These are phyloP conservation scores for Raphanus sativus DNA, from an alignment of 345 rosid genomes.

Conservation along the genomic window DNA sequence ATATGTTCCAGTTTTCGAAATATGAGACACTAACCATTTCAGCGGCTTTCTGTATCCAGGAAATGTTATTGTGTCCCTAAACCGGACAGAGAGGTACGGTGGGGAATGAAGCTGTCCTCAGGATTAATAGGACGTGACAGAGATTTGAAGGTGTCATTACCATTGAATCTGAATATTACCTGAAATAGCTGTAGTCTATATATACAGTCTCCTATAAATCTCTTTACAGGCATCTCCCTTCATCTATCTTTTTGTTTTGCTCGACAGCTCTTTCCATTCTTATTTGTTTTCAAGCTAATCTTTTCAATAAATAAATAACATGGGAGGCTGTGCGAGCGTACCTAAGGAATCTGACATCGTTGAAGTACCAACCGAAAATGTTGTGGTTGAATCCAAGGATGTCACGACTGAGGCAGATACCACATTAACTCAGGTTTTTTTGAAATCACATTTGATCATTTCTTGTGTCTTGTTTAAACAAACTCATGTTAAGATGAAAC, in stretches of 20 bases:
- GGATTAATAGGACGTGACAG: constrained; percentile 16
- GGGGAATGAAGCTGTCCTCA: constrained; percentile 10
- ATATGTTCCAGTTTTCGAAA: not conserved
- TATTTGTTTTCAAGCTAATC: not conserved
- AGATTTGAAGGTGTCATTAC: constrained; percentile 11
- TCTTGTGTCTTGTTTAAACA: not conserved
- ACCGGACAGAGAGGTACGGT: constrained; percentile 23
- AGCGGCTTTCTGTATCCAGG: not conserved
- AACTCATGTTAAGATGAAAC: not conserved
- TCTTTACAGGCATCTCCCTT: not conserved
- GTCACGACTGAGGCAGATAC: constrained; percentile 19
- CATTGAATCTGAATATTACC: constrained; percentile 10
- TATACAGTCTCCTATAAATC: not conserved
- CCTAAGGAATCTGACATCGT: constrained; percentile 41
- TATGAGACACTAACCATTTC: constrained; percentile 14
- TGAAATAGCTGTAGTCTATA: constrained; percentile 17
- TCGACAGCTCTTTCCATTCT: constrained; percentile 25
- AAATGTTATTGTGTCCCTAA: constrained; percentile 1
- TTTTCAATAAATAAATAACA: constrained; percentile 1
- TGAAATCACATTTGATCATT: constrained; percentile 12
- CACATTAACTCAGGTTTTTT: constrained; percentile 26
- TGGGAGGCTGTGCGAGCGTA: constrained; percentile 42
- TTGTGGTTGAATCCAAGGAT: constrained; percentile 26
- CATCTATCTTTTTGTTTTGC: not conserved
- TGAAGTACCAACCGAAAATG: constrained; percentile 25